Evolutionary conservation across 805 yeast species (phyloP).

Genomic region (Ogataea philodendri): DNA sequence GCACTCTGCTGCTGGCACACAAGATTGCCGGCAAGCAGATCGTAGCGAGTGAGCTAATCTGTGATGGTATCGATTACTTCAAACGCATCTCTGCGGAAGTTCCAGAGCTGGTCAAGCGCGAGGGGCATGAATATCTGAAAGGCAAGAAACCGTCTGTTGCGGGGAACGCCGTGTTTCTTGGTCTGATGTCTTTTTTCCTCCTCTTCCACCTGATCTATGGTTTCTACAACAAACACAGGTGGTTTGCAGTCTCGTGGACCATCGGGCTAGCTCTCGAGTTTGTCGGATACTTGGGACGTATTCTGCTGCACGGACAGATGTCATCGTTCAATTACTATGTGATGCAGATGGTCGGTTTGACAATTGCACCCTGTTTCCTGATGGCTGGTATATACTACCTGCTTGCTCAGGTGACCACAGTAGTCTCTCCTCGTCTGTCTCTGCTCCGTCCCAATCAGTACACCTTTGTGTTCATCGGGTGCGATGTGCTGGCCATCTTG

Average conservation of each 20-base stretch:
- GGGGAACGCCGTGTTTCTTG: slow-evolving; percentile 58
- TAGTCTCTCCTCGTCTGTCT: slow-evolving; percentile 58
- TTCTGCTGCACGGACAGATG: slow-evolving; percentile 41
- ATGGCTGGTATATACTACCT: slow-evolving; percentile 82
- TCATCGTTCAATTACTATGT: slow-evolving; percentile 43
- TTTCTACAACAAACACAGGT: slow-evolving; percentile 51
- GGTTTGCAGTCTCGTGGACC: slow-evolving; percentile 60
- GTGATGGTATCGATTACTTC: not conserved
- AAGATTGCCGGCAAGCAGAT: not conserved
- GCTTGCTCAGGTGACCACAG: slow-evolving; percentile 62
- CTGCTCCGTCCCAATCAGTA: slow-evolving; percentile 55
- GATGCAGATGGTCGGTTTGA: slow-evolving; percentile 65
- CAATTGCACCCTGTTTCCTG: slow-evolving; percentile 78
- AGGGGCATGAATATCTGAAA: slow-evolving; percentile 28
- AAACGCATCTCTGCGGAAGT: not conserved
- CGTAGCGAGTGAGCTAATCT: not conserved
- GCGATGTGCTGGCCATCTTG: slow-evolving; percentile 62
- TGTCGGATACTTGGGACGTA: slow-evolving; percentile 65
- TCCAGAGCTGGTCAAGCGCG: not conserved
- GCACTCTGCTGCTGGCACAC: not conserved
- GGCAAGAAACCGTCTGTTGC: slow-evolving; percentile 50
- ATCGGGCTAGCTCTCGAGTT: slow-evolving; percentile 60
- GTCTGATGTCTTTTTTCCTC: slow-evolving; percentile 50
- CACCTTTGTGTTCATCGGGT: slow-evolving; percentile 60
- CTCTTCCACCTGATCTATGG: slow-evolving; percentile 43